Conservation (phyloP, 768 basidiomycete species). For the Cystofilobasidium capitatum region DNA sequence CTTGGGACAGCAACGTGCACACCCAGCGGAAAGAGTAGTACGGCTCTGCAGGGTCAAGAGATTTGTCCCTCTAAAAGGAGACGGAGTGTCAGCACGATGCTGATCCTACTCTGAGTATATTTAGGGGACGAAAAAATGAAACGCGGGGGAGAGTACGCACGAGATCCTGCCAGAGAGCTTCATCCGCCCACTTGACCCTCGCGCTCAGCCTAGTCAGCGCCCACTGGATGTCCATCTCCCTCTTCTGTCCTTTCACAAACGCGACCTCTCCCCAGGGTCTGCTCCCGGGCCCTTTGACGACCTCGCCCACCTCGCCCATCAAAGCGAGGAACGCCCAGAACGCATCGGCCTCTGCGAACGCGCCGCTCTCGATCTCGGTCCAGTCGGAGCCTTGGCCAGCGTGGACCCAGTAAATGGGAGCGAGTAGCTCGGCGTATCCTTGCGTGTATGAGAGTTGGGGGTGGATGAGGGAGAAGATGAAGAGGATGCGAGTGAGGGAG, state of each 20-base stretch:
- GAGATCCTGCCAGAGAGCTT: slow-evolving; percentile 5
- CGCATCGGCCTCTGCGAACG: slow-evolving; percentile 32
- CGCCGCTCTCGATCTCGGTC: background rate
- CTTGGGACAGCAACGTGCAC: slow-evolving; percentile 29
- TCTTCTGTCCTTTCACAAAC: background rate
- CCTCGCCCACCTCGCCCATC: slow-evolving; percentile 32
- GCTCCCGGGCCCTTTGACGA: slow-evolving; percentile 15
- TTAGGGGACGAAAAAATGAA: background rate
- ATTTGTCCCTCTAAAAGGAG: slow-evolving; percentile 24
- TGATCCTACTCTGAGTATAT: slow-evolving; percentile 30
- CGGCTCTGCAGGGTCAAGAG: slow-evolving; percentile 30
- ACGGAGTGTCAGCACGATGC: background rate
- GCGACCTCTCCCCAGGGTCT: slow-evolving; percentile 12
- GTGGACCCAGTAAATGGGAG: slow-evolving; percentile 30
- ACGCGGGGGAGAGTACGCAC: background rate
- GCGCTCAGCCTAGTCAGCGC: slow-evolving; percentile 26
- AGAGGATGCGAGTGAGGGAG: slow-evolving; percentile 31
- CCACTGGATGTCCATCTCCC: slow-evolving; percentile 20
- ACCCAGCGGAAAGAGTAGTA: slow-evolving; percentile 36
- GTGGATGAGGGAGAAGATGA: slow-evolving; percentile 30
- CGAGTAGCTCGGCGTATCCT: slow-evolving; percentile 29
- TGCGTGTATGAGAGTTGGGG: slow-evolving; percentile 32
- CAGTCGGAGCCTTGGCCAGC: slow-evolving; percentile 13
- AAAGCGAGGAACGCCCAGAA: slow-evolving; percentile 33
- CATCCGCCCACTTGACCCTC: slow-evolving; percentile 34